A percentile compares a stretch with the other conserved stretches of the same genome.
These are phyloP conservation scores for Saturnispora kantuleensis DNA, from an alignment of 805 yeast species.

Conservation along the genomic window DNA sequence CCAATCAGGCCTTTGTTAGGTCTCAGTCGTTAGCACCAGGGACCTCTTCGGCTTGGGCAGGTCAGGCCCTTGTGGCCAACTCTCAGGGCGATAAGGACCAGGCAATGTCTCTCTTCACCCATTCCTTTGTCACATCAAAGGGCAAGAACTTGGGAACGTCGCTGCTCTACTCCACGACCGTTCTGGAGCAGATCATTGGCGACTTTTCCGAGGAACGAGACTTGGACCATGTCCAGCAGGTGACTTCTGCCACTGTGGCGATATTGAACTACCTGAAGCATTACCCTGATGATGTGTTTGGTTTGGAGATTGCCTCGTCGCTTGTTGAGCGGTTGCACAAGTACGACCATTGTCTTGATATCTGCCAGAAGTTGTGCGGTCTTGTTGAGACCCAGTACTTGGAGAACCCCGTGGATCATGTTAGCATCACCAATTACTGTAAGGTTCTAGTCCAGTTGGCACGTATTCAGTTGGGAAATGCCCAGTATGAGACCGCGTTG, in stretches of 20 bases:
- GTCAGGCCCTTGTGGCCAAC: slow-evolving; percentile 59
- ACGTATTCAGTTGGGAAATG: slow-evolving; percentile 55
- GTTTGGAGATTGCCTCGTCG: slow-evolving; percentile 43
- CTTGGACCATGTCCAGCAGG: slow-evolving; percentile 51
- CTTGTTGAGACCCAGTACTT: slow-evolving; percentile 26
- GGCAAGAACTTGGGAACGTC: slow-evolving; percentile 65
- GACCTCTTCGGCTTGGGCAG: slow-evolving; percentile 70
- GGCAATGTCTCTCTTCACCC: slow-evolving; percentile 59
- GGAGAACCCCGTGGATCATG: slow-evolving; percentile 9
- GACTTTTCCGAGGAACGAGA: slow-evolving; percentile 37
- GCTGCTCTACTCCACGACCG: slow-evolving; percentile 56
- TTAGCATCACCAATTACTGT: slow-evolving; percentile 40
- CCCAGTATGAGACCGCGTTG: slow-evolving; percentile 46
- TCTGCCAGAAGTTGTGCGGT: slow-evolving; percentile 37
- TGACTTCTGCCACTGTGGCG: slow-evolving; percentile 59
- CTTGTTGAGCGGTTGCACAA: slow-evolving; percentile 64
- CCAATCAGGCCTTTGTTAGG: slow-evolving; percentile 59
- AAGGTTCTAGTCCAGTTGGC: slow-evolving; percentile 61
- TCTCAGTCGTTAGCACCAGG: slow-evolving; percentile 81
- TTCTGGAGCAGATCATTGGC: slow-evolving; percentile 38
- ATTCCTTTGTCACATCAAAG: slow-evolving; percentile 68
- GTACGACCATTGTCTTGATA: slow-evolving; percentile 41
- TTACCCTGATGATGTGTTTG: slow-evolving; percentile 47
- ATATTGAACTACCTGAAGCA: slow-evolving; percentile 54
- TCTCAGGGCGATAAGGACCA: slow-evolving; percentile 37